Base-by-base conservation (phyloP, 1,139 yeast species). In the Yamadazyma atmosphaerica region DNA sequence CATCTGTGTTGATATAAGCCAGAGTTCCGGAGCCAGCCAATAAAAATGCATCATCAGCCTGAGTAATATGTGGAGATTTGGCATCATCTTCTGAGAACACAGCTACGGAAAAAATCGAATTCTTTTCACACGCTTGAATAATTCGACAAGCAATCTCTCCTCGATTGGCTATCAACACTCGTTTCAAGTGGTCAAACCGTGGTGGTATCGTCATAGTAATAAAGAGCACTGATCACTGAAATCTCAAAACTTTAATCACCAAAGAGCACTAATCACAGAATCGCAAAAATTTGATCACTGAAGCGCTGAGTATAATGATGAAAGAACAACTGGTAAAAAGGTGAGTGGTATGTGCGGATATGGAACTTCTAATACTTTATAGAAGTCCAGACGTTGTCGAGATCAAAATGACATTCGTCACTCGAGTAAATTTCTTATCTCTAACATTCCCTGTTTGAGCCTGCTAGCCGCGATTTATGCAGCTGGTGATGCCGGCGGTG, bases 131-230 rank as follows among this genome's bases (percentile, higher is more conserved):
- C 8, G 29, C 41, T 24, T 33, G 23, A 14, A 38, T 36, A 4
- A 38, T n/a, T 15, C 41, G 22, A 25, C 36, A 38, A 10, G 41
- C 41, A n/a, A 38, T 38, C 22, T 38, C 41, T 11, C 41, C 41
- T 35, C 41, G 32, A 25, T 38, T 38, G 5, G 41, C 41, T 7
- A 38, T 32, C 6, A 38, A 21, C 4, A 38, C 39, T 17, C 25
- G n/a, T 11, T 36, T 32, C 3, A 38, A 13, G 14, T 17, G 4
- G 11, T 26, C n/a, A n/a, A n/a, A n/a, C n/a, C n/a, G n/a, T n/a
- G n/a, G n/a, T n/a, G n/a, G n/a, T n/a, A n/a, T n/a, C n/a, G n/a
- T 28, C 4, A 28, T 10, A 9, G 21, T 7, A 10, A 4, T 10
- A 9, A 19, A 6, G 22, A 19, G 22, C n/a, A n/a, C n/a, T n/a